Evolutionary conservation across 371 early-diverging fungal genomes (phyloP).

Genomic region (Lichtheimia corymbifera): DNA sequence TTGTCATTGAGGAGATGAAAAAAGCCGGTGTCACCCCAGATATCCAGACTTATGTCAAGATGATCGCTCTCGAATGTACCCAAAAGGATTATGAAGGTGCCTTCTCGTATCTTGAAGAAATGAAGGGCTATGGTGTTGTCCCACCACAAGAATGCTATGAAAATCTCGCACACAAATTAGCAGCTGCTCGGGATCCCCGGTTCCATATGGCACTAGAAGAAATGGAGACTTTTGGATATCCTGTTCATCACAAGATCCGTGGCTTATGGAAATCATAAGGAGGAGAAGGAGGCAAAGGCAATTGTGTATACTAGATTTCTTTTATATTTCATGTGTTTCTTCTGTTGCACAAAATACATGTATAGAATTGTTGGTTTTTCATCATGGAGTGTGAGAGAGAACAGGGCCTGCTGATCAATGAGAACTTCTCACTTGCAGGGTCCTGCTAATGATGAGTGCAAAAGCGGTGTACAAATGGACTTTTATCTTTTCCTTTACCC

Average conservation of each 20-base stretch:
- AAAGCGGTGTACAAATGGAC: too few relatives aligned
- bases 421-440: too few relatives aligned
- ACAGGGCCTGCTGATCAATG: too few relatives aligned
- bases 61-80: constrained; percentile 55
- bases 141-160: constrained; percentile 63
- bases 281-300: neutral
- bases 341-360: too few relatives aligned
- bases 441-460: too few relatives aligned
- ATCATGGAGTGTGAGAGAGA: too few relatives aligned
- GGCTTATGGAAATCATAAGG: constrained; percentile 21
- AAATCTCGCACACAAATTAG: constrained; percentile 60
- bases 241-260: constrained; percentile 17
- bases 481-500: too few relatives aligned
- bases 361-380: too few relatives aligned
- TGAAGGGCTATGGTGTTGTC: constrained; percentile 68
- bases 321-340: neutral
- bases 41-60: constrained; percentile 55
- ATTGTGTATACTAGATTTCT: neutral
- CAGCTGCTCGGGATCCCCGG: constrained; percentile 66
- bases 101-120: constrained; percentile 75
- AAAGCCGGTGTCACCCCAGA: constrained; percentile 56
- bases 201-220: constrained; percentile 70
- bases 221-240: constrained; percentile 68
- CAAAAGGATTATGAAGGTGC: constrained; percentile 74
- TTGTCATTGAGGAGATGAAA: constrained; percentile 59